Evolutionary conservation across 495 filamentous ascomycete species (phyloP).

Genomic region (Penicillium robsamsonii): DNA sequence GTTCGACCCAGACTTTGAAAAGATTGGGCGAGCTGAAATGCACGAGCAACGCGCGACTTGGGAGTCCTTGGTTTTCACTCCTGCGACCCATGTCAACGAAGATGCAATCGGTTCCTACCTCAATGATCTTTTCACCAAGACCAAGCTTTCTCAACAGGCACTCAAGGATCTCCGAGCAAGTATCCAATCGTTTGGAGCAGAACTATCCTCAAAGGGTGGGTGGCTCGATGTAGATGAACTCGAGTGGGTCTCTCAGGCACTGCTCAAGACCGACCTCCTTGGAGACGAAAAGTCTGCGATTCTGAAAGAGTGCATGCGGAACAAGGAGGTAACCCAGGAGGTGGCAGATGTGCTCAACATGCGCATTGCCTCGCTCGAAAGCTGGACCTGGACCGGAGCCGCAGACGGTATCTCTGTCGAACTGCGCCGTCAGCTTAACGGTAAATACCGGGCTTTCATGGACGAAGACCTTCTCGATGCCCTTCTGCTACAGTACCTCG

Average conservation of each 20-base stretch:
- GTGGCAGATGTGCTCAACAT: conserved; percentile 68
- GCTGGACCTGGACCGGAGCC: conserved; percentile 57
- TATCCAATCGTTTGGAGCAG: conserved; percentile 45
- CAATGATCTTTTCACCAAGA: conserved; percentile 47
- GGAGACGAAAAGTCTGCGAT: conserved; percentile 57
- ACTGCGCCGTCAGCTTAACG: conserved; percentile 61
- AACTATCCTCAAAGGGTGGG: conserved; percentile 31
- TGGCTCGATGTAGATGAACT: conserved; percentile 41
- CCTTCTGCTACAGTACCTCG: conserved; percentile 64
- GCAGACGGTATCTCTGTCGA: conserved; percentile 52
- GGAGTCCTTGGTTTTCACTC: conserved; percentile 58
- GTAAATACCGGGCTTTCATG: conserved; percentile 60
- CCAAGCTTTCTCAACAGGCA: conserved; percentile 38
- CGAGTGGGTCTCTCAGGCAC: conserved; percentile 51
- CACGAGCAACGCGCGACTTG: conserved; percentile 51
- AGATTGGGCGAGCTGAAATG: conserved; percentile 47
- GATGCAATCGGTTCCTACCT: conserved; percentile 51
- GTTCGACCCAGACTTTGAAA: conserved; percentile 28
- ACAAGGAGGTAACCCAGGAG: conserved; percentile 55
- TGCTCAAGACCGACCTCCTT: conserved; percentile 56
- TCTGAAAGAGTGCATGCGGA: conserved; percentile 58
- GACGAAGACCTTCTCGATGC: conserved; percentile 66
- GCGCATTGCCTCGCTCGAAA: conserved; percentile 55
- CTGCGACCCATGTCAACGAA: conserved; percentile 43
- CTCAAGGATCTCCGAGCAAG: conserved; percentile 43